Percentiles rank a stretch among this genome's conserved stretches.
These are phyloP conservation scores for Neovahlkampfia damariscottae DNA, from an alignment of 78 protist species.

Conservation along the genomic window DNA sequence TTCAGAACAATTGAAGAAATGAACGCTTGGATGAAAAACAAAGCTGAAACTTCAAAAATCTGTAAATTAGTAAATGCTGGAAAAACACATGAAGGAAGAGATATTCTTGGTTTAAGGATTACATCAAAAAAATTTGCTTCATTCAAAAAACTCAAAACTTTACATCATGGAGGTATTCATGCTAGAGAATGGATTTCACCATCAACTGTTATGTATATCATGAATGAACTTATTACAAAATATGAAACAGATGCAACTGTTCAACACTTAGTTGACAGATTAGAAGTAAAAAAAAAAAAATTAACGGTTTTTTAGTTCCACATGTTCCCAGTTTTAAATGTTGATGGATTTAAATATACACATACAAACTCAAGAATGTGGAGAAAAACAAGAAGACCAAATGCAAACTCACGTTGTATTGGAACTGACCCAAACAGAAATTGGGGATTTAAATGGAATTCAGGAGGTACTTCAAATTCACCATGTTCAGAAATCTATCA, in stretches of 20 bases:
- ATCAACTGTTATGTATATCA: conserved; percentile 1
- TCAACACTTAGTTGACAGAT: too few relatives aligned
- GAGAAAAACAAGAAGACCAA: conserved; percentile 25
- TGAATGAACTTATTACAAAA: neutral
- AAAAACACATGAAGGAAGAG: neutral
- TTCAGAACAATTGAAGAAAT: neutral
- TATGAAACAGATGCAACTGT: neutral
- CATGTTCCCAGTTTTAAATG: conserved; percentile 19
- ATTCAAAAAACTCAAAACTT: neutral
- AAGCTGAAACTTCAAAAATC: neutral
- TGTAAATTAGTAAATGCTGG: neutral
- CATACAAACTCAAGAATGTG: conserved; percentile 22
- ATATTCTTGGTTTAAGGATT: neutral
- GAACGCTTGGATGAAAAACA: neutral
- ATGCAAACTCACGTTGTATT: neutral
- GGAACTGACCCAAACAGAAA: conserved; percentile 29
- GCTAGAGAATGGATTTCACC: conserved; percentile 42
- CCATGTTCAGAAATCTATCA: conserved; percentile 35
- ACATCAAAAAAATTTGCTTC: neutral
- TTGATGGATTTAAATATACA: conserved; percentile 31
- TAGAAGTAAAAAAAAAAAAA: neutral
- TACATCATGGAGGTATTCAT: conserved; percentile 16
- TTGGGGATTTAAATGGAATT: conserved; percentile 15
- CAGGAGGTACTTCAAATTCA: conserved; percentile 11
- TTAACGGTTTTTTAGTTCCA: neutral